Conservation (phyloP, 2,329 filamentous ascomycete species). For the Cercospora brassicicola region DNA sequence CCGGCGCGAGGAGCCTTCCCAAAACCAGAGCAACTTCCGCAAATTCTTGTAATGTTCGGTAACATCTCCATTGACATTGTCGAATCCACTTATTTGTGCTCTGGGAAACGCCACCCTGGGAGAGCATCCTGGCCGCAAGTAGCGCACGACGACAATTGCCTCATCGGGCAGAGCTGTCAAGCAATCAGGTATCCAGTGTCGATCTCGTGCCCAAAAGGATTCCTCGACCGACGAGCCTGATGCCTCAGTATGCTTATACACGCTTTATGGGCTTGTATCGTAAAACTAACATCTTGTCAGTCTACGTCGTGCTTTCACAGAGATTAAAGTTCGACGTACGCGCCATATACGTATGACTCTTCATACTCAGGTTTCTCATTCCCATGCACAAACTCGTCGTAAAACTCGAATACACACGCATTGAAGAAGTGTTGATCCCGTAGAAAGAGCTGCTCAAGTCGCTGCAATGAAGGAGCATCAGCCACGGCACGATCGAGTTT, state of each 20-base stretch:
- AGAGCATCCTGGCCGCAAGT: background rate
- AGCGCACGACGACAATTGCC: background rate
- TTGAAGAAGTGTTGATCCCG: background rate
- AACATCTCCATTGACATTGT: background rate
- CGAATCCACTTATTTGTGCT: background rate
- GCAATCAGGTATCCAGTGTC: background rate
- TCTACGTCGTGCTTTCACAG: background rate
- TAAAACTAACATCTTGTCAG: background rate
- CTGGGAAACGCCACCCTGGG: background rate
- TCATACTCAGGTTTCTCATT: background rate
- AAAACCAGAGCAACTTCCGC: background rate
- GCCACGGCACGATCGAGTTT: background rate
- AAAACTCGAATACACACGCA: background rate
- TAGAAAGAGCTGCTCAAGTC: background rate
- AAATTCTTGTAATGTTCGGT: background rate
- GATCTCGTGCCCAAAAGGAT: background rate
- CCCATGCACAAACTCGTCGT: background rate
- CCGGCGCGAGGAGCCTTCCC: background rate
- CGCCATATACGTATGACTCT: background rate
- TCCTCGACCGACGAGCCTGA: background rate
- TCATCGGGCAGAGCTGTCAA: background rate
- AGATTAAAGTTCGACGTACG: background rate
- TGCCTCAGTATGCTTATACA: background rate
- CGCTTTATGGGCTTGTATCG: background rate
- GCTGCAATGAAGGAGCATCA: background rate